phyloP scores from a whole-genome alignment of 371 early-diverging fungal species.

The Smittium mucronatum region DNA sequence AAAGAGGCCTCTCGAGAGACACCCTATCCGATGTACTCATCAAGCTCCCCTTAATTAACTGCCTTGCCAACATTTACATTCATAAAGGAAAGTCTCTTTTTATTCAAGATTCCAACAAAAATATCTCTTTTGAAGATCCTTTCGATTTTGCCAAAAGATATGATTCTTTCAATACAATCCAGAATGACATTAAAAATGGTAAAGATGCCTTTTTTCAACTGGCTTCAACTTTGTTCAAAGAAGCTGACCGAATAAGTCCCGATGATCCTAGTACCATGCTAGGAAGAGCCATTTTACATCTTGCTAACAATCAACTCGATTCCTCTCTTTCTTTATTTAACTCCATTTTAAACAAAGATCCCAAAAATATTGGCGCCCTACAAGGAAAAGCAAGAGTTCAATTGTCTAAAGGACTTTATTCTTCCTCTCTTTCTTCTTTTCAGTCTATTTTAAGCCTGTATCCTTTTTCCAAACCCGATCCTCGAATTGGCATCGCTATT shows the following conservation, averaged over 20 bases:
- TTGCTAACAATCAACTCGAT: slow-evolving; percentile 45
- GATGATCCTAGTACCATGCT: slow-evolving; percentile 53
- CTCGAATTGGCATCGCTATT: slow-evolving; percentile 74
- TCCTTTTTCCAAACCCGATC: slow-evolving; percentile 47
- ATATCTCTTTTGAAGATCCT: neutral
- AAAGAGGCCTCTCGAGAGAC: slow-evolving; percentile 45
- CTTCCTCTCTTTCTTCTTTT: slow-evolving; percentile 50
- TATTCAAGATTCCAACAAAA: neutral
- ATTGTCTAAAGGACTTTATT: slow-evolving; percentile 42
- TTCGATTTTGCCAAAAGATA: neutral
- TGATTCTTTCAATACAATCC: neutral
- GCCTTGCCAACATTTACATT: slow-evolving; percentile 51
- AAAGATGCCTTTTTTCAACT: slow-evolving; percentile 42
- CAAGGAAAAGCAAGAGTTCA: slow-evolving; percentile 64
- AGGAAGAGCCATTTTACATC: slow-evolving; percentile 49
- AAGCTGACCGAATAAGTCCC: slow-evolving; percentile 55
- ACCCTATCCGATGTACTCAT: slow-evolving; percentile 36
- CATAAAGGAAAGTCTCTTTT: slow-evolving; percentile 35
- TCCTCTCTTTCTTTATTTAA: slow-evolving; percentile 55
- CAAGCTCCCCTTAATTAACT: slow-evolving; percentile 49
- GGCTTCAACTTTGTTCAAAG: slow-evolving; percentile 55
- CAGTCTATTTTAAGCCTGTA: slow-evolving; percentile 51
- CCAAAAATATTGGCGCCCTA: slow-evolving; percentile 57
- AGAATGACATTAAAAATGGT: slow-evolving; percentile 22
- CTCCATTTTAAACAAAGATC: slow-evolving; percentile 43